These are phyloP conservation scores for Syzygium oleosum DNA, from an alignment of 345 rosid species.

Conservation along the genomic window DNA sequence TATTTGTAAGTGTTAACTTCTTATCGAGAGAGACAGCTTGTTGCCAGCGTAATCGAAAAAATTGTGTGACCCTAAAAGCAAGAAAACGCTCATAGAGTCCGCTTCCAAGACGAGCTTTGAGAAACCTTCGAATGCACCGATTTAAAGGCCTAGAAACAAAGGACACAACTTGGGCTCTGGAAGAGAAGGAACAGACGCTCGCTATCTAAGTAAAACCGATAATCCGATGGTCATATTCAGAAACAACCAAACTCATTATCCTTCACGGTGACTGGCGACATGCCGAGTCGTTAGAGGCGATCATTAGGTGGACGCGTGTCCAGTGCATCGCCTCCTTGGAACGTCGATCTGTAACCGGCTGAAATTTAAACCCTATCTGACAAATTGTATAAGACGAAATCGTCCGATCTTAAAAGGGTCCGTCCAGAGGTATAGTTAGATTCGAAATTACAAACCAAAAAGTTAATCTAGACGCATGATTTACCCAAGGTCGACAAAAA, in stretches of 20 bases:
- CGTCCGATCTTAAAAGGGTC: background rate
- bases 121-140: background rate
- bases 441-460: background rate
- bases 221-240: background rate
- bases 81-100: background rate
- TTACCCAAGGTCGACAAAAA: background rate
- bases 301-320: background rate
- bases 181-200: background rate
- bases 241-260: background rate
- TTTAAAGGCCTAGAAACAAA: background rate
- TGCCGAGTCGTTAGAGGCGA: fast-evolving
- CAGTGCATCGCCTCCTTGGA: background rate
- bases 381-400: too few relatives aligned
- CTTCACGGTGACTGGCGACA: background rate
- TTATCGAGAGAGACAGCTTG: background rate
- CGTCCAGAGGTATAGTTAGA: background rate
- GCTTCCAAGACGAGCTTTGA: background rate
- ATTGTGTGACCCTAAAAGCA: background rate
- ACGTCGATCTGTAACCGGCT: fast-evolving
- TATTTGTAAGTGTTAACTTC: background rate
- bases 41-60: background rate
- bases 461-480: background rate
- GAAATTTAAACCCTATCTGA: background rate
- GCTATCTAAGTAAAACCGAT: background rate
- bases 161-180: background rate